Conservation (phyloP, 2,329 filamentous ascomycete genomes). For the Alternaria longipes region DNA sequence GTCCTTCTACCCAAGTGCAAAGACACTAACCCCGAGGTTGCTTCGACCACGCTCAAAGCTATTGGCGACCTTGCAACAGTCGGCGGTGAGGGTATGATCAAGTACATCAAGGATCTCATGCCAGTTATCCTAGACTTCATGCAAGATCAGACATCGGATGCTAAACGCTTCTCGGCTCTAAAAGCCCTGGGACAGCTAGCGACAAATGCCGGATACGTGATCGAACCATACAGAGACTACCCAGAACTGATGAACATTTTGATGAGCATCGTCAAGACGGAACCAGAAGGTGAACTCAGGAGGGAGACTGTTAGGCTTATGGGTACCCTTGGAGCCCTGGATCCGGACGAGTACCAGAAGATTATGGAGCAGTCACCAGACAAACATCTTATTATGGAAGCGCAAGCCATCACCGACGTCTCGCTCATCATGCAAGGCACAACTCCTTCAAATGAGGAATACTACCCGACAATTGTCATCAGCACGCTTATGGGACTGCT, state of each 20-base stretch:
- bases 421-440: constrained; percentile 97
- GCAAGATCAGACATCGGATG: constrained; percentile 89
- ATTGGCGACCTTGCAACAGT: constrained; percentile 94
- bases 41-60: constrained; percentile 92
- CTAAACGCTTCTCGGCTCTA: constrained; percentile 89
- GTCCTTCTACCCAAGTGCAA: constrained; percentile 92
- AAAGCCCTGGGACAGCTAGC: constrained; percentile 91
- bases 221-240: constrained; percentile 93
- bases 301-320: constrained; percentile 97
- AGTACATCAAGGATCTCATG: constrained; percentile 92
- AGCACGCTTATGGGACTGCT: constrained; percentile 92
- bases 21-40: constrained; percentile 85
- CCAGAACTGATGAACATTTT: constrained; percentile 91
- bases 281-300: constrained; percentile 83
- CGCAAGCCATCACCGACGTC: constrained; percentile 84
- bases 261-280: constrained; percentile 92
- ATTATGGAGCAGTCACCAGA: constrained; percentile 90
- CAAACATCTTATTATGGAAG: constrained; percentile 73
- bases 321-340: constrained; percentile 91
- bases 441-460: constrained; percentile 96
- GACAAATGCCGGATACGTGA: constrained; percentile 97
- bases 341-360: constrained; percentile 96
- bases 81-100: constrained; percentile 91
- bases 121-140: constrained; percentile 92
- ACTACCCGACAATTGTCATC: constrained; percentile 97